Conservation (phyloP, 345 rosid genomes). For the Euclidium syriacum region DNA sequence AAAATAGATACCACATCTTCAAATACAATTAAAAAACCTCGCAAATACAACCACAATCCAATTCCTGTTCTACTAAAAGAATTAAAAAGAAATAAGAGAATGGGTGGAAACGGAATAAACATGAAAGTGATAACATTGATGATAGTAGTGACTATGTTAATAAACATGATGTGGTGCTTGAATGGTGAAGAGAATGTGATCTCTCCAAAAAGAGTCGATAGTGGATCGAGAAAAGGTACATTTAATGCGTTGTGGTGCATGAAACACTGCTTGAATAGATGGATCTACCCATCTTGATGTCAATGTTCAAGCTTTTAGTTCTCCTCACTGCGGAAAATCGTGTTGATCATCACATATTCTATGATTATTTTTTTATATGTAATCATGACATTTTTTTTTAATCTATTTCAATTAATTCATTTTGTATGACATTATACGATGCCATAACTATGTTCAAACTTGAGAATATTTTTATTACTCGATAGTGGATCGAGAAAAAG, state of each 20-base stretch:
- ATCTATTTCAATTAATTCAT: too few species aligned
- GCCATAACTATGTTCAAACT: background rate
- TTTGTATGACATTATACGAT: too few species aligned
- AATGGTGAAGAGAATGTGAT: background rate
- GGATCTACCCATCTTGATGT: background rate
- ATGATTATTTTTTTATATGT: background rate
- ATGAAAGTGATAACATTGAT: background rate
- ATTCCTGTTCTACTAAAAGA: too few species aligned
- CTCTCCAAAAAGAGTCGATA: too few species aligned
- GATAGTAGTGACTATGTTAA: slow-evolving; percentile 3
- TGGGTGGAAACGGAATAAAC: background rate
- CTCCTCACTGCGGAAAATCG: background rate
- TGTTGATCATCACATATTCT: background rate
- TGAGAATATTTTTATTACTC: too few species aligned
- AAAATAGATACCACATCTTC: too few species aligned
- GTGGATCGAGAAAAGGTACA: too few species aligned
- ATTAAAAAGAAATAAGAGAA: background rate
- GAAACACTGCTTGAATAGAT: background rate
- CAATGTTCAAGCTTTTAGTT: background rate
- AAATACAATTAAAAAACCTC: too few species aligned
- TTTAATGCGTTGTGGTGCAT: background rate
- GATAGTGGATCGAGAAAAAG: too few species aligned
- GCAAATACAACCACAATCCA: too few species aligned
- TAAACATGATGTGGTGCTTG: background rate
- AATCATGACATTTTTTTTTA: too few species aligned